Conservation (phyloP, 1,139 yeast species). For the Hyphopichia burtonii region DNA sequence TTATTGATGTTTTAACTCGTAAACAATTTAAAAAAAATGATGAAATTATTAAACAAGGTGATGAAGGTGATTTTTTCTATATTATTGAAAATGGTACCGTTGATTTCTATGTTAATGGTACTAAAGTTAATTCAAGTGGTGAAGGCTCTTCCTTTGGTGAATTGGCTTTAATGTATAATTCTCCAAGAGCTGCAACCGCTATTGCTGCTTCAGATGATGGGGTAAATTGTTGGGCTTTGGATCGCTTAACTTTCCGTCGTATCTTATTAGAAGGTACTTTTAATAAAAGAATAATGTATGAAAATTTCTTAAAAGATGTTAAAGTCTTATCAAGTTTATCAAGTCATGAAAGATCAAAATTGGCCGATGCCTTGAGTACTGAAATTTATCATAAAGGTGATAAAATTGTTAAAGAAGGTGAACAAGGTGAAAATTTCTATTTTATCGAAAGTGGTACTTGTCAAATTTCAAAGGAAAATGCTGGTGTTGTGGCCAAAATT, state of each 20-base stretch:
- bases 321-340: slow-evolving; percentile 72
- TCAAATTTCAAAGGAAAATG: slow-evolving; percentile 57
- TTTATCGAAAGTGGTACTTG: slow-evolving; percentile 88
- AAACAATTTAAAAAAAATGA: slow-evolving; percentile 58
- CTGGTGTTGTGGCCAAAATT: slow-evolving; percentile 61
- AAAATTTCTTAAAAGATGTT: slow-evolving; percentile 82
- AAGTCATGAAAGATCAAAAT: slow-evolving; percentile 82
- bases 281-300: slow-evolving; percentile 87
- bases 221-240: slow-evolving; percentile 81
- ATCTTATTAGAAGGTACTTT: slow-evolving; percentile 88
- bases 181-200: slow-evolving; percentile 97
- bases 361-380: slow-evolving; percentile 91
- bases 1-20: slow-evolving; percentile 78
- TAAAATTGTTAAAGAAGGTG: slow-evolving; percentile 83
- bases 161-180: slow-evolving; percentile 93
- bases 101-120: slow-evolving; percentile 73
- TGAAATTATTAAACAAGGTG: slow-evolving; percentile 87
- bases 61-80: slow-evolving; percentile 93
- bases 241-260: slow-evolving; percentile 88
- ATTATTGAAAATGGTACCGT: slow-evolving; percentile 84
- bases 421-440: slow-evolving; percentile 86
- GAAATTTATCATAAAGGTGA: slow-evolving; percentile 72
- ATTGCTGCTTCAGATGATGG: slow-evolving; percentile 67
- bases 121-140: slow-evolving; percentile 70
- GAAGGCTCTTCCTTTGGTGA: slow-evolving; percentile 95